Percentiles rank a stretch among this genome's conserved stretches.
Evolutionary conservation across 495 filamentous ascomycete species (phyloP).

Genomic region (Echria macrotheca): DNA sequence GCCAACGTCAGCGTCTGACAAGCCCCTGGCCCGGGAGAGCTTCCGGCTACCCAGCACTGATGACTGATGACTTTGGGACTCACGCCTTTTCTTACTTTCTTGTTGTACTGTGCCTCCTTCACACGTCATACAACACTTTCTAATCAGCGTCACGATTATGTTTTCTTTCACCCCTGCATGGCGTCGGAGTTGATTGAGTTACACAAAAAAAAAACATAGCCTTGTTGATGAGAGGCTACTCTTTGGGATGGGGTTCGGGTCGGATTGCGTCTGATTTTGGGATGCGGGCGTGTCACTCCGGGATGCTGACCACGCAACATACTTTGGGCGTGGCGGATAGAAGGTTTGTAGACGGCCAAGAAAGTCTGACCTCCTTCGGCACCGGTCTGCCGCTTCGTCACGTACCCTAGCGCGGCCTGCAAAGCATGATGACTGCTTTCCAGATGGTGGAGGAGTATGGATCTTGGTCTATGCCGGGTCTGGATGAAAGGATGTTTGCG

Average conservation of each 20-base stretch:
- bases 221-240: conserved; percentile 7
- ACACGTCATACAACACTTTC: not conserved
- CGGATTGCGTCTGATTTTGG: conserved; percentile 5
- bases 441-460: too few species aligned
- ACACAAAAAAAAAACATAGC: conserved; percentile 22
- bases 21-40: not conserved
- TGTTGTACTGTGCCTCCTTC: too few species aligned
- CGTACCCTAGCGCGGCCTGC: too few species aligned
- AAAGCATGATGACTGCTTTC: too few species aligned
- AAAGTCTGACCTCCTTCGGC: too few species aligned
- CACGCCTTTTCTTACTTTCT: conserved; percentile 11
- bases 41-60: not conserved
- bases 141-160: conserved; percentile 18
- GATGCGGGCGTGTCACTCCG: not conserved
- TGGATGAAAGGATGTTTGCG: too few species aligned
- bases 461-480: too few species aligned
- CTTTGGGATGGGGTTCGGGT: conserved; percentile 7
- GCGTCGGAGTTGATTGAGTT: conserved; percentile 32
- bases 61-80: conserved; percentile 24
- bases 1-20: conserved; percentile 5
- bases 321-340: too few species aligned
- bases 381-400: too few species aligned
- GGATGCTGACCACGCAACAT: not conserved
- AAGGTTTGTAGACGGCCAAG: too few species aligned
- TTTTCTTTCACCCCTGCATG: conserved; percentile 24